Evolutionary conservation across 2,329 filamentous ascomycete genomes (phyloP).

Genomic region (Trichoderma harzianum): DNA sequence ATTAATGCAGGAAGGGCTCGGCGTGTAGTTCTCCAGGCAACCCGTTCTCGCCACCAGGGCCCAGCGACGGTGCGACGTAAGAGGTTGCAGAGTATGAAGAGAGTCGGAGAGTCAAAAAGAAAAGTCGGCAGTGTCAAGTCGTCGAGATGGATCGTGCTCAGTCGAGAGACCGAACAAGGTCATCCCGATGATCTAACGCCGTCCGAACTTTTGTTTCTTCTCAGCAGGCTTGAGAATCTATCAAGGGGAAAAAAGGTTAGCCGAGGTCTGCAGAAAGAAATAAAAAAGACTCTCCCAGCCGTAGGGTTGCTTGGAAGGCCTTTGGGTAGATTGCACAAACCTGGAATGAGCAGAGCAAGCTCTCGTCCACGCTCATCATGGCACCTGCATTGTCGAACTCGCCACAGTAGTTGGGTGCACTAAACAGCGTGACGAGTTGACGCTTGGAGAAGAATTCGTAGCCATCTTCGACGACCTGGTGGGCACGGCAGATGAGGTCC

Average conservation of each 20-base stretch:
- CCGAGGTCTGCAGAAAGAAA: background rate
- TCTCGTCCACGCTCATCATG: constrained; percentile 99
- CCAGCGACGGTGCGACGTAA: constrained; percentile 17
- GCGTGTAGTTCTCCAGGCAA: constrained; percentile 15
- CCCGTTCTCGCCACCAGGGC: constrained; percentile 18
- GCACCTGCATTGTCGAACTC: constrained; percentile 99
- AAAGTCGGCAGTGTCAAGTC: background rate
- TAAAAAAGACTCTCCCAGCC: background rate
- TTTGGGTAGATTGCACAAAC: constrained; percentile 44
- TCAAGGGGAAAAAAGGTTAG: background rate
- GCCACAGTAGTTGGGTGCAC: constrained; percentile 97
- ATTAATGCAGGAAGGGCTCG: constrained; percentile 19
- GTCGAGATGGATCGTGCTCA: constrained; percentile 22
- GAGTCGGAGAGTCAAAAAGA: constrained; percentile 20
- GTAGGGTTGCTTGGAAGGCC: background rate
- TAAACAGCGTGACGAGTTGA: constrained; percentile 95
- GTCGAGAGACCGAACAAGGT: constrained; percentile 14
- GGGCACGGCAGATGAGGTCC: constrained; percentile 97
- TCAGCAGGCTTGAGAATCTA: constrained; percentile 99
- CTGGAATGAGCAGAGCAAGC: constrained; percentile 98
- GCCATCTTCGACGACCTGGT: constrained; percentile 97
- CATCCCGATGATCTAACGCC: constrained; percentile 62
- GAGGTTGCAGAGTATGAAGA: constrained; percentile 20
- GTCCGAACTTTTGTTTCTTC: constrained; percentile 99
- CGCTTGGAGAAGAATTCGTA: constrained; percentile 99